phyloP scores from a whole-genome alignment of 2,329 filamentous ascomycete genomes.

The Pestalotiopsis sp. region DNA sequence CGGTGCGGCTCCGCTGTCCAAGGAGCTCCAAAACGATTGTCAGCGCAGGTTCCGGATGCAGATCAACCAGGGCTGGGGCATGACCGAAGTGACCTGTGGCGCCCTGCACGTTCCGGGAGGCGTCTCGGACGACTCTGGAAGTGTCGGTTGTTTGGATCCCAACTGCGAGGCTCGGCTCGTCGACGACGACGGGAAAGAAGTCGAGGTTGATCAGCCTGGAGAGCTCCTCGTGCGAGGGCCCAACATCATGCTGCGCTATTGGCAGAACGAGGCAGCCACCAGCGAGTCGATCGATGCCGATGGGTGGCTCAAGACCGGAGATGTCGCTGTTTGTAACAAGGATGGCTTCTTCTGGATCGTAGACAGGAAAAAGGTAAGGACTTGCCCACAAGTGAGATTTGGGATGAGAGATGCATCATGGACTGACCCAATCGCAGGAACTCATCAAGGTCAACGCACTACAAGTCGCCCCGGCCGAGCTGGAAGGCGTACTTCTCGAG shows the following conservation, averaged over 20 bases:
- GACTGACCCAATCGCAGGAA: slow-evolving; percentile 39
- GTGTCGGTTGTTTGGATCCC: slow-evolving; percentile 54
- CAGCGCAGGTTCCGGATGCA: slow-evolving; percentile 41
- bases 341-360: slow-evolving; percentile 53
- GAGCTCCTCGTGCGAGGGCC: slow-evolving; percentile 59
- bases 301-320: slow-evolving; percentile 63
- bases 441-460: slow-evolving; percentile 62
- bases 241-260: slow-evolving; percentile 62
- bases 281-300: slow-evolving; percentile 49
- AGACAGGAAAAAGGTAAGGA: slow-evolving; percentile 52
- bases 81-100: slow-evolving; percentile 56
- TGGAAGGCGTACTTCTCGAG: slow-evolving; percentile 53
- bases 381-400: background rate
- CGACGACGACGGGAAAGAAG: slow-evolving; percentile 54
- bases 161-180: slow-evolving; percentile 58
- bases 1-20: slow-evolving; percentile 55
- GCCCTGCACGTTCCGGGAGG: slow-evolving; percentile 44
- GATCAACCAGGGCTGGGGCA: slow-evolving; percentile 60
- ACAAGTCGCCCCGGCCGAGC: slow-evolving; percentile 63
- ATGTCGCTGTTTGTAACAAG: slow-evolving; percentile 52
- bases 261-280: slow-evolving; percentile 58
- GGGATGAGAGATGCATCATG: slow-evolving; percentile 1
- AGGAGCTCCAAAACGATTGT: slow-evolving; percentile 47
- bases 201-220: slow-evolving; percentile 47
- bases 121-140: slow-evolving; percentile 41